These are phyloP conservation scores for Quercus cerris DNA, from an alignment of 306 rosid genomes.

Conservation along the genomic window DNA sequence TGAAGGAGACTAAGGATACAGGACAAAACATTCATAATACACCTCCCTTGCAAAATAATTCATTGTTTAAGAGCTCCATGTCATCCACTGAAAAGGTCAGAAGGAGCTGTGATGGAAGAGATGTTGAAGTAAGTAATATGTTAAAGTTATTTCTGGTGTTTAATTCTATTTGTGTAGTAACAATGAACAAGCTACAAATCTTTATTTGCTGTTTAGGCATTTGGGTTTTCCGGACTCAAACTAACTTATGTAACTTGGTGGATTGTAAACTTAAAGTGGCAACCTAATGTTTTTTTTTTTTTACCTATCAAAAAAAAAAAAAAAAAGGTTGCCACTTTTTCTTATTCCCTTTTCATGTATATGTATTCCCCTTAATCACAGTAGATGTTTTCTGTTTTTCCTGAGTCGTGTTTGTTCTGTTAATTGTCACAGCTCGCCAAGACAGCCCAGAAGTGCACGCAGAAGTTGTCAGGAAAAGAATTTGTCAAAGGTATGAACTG, in stretches of 20 bases:
- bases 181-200: background rate
- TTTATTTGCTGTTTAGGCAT: background rate
- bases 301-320: too few species aligned
- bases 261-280: background rate
- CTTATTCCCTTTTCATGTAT: background rate
- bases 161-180: background rate
- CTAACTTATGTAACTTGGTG: background rate
- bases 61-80: constrained; percentile 35
- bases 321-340: background rate
- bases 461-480: constrained; percentile 40
- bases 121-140: constrained; percentile 53
- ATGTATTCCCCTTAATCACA: background rate
- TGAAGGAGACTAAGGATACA: constrained; percentile 20
- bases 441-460: constrained; percentile 22
- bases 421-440: constrained; percentile 43
- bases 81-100: constrained; percentile 33
- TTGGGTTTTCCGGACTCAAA: background rate
- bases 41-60: constrained; percentile 21
- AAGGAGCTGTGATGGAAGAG: constrained; percentile 35
- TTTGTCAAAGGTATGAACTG: constrained; percentile 49
- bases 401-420: constrained; percentile 19
- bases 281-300: too few species aligned
- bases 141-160: background rate
- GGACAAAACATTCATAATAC: constrained; percentile 10
- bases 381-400: constrained; percentile 1